Conservation (phyloP, 108 stramenopile species). For the Cyclotella atomus region DNA sequence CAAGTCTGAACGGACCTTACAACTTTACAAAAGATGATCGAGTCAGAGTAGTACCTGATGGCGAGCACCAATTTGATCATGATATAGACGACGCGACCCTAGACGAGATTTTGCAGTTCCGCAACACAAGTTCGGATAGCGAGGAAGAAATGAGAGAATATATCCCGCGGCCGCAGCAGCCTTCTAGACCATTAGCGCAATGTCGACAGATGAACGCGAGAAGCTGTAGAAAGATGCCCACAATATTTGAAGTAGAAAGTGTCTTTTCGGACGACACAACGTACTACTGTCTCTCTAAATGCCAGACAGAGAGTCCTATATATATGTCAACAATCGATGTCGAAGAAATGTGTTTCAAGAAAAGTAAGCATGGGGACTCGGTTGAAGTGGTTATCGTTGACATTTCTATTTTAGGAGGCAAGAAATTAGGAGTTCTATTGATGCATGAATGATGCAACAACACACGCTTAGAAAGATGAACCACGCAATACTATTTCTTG, state of each 20-base stretch:
- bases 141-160: not conserved
- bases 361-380: not conserved
- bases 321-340: not conserved
- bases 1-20: not conserved
- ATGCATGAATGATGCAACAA: slow-evolving; percentile 7
- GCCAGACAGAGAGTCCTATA: not conserved
- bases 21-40: not conserved
- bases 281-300: not conserved
- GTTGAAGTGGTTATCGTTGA: slow-evolving; percentile 3
- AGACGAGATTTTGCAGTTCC: slow-evolving; percentile 9
- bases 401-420: not conserved
- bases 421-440: not conserved
- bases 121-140: not conserved
- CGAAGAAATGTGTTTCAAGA: not conserved
- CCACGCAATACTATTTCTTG: not conserved
- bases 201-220: no score
- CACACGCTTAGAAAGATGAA: no score
- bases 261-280: not conserved
- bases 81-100: not conserved
- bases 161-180: not conserved
- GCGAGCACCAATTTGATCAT: not conserved
- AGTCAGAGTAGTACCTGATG: not conserved
- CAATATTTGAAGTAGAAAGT: not conserved
- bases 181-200: not conserved
- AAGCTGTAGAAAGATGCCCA: not conserved